Conservation (phyloP, 78 protist genomes). For the Cyanophora paradoxa region DNA sequence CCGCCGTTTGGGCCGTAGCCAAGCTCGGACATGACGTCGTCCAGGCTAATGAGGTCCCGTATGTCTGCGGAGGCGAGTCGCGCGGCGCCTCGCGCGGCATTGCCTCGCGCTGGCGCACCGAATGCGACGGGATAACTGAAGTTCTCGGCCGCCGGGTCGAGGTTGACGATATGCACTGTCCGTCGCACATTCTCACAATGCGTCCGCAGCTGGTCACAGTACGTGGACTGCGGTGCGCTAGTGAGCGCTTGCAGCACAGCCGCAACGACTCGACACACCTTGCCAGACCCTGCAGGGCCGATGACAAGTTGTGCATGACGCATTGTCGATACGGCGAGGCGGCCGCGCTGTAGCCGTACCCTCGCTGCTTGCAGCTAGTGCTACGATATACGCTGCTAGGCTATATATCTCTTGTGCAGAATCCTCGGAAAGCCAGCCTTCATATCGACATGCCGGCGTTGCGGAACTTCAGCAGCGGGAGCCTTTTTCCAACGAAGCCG, state of each 20-base stretch:
- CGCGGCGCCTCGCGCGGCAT: too few species aligned
- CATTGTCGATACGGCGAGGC: too few species aligned
- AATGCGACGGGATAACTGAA: conserved; percentile 21
- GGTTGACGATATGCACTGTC: conserved; percentile 76
- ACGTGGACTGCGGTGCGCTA: conserved; percentile 62
- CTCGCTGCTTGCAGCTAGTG: too few species aligned
- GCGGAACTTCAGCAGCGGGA: too few species aligned
- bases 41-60: conserved; percentile 77
- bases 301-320: conserved; percentile 83
- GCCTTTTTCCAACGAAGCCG: too few species aligned
- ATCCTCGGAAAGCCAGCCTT: too few species aligned
- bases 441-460: too few species aligned
- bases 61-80: too few species aligned
- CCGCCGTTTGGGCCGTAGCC: conserved; percentile 95
- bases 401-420: too few species aligned
- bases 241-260: neutral
- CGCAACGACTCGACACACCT: neutral
- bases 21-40: conserved; percentile 83
- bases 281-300: conserved; percentile 93
- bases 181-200: conserved; percentile 57
- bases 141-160: conserved; percentile 95
- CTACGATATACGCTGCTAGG: too few species aligned
- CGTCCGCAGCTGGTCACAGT: conserved; percentile 57
- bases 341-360: too few species aligned
- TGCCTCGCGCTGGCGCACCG: too few species aligned